Percentiles rank a stretch among this genome's conserved stretches.
phyloP scores from a whole-genome alignment of 805 yeast genomes.

The Starmera quercuum region DNA sequence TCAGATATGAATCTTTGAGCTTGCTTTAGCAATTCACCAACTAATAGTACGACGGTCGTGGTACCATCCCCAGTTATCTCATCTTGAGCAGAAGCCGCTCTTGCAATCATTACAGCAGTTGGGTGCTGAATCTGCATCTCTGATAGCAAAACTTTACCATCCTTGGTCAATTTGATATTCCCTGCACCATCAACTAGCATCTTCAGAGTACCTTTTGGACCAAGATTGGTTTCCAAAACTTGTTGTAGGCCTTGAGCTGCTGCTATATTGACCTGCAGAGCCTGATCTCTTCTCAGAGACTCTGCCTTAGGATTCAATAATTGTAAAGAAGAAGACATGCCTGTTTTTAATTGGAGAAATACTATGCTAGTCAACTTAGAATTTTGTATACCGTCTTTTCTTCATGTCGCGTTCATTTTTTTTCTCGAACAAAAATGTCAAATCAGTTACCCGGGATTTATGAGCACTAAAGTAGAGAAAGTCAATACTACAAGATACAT shows the following conservation, averaged over 20 bases:
- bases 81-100: constrained; percentile 98
- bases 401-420: not conserved
- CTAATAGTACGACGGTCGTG: constrained; percentile 87
- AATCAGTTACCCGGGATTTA: not conserved
- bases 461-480: too few relatives aligned
- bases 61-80: constrained; percentile 99
- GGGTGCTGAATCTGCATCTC: constrained; percentile 97
- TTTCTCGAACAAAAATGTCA: not conserved
- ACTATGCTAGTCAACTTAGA: too few relatives aligned
- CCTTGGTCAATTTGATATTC: constrained; percentile 89
- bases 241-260: constrained; percentile 97
- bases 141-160: constrained; percentile 85
- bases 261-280: constrained; percentile 86
- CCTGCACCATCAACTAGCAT: constrained; percentile 98
- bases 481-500: too few relatives aligned
- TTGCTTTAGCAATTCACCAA: constrained; percentile 90
- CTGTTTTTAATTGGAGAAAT: not conserved
- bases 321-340: constrained; percentile 64
- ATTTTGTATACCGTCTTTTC: not conserved
- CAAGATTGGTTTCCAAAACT: constrained; percentile 84
- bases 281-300: constrained; percentile 91
- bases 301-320: constrained; percentile 95
- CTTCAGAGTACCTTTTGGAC: constrained; percentile 95
- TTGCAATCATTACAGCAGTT: constrained; percentile 84
- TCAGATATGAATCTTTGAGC: constrained; percentile 88